Base-by-base conservation (phyloP, 129 eudicot genomes). In the Saposhnikovia divaricata region DNA sequence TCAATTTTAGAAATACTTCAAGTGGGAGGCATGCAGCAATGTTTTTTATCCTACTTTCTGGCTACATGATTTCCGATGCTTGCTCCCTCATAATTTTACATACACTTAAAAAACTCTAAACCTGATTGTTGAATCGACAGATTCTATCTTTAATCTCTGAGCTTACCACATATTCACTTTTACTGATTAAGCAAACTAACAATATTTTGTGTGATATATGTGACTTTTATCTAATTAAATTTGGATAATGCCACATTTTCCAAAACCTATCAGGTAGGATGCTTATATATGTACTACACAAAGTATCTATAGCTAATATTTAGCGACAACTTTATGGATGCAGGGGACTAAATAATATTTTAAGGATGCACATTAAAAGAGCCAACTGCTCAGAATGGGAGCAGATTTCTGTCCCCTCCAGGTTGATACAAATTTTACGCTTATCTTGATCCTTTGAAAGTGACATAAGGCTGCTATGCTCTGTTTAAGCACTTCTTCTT, bases 321-420 rank as follows among this genome's bases (percentile, higher is more conserved):
- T 46, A n/a, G 77, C 59, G 19, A 57, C 68, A 75, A 34, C 77
- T 57, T 82, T 63, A 72, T 85, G 80, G 71, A 74, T 88, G 86
- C 87, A 95, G 99, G 89, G 97, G 97, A 73, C 87, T 95, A 77
- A 95, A 83, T 82, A 95, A 95, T 88, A 95, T 95, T 82, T 79
- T 95, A 84, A 89, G 89, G 90, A 80, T 95, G 69, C 87, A 95
- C 82, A 81, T 92, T 77, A 92, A 95, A 84, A 89, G 82, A 83
- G 87, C 81, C 51, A 85, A 90, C 81, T 71, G 84, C 85, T 85
- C 92, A 21, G 82, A 75, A 18, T 95, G 99, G 99, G 96, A 95
- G 85, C 88, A 88, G 25, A 43, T 95, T 87, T 83, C 89, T 61
- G 81, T 95, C 39, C 99, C 99, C 9, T 89, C 96, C 55, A 95